These are phyloP conservation scores for Starmera dryadoides DNA, from an alignment of 805 yeast genomes.

Conservation along the genomic window DNA sequence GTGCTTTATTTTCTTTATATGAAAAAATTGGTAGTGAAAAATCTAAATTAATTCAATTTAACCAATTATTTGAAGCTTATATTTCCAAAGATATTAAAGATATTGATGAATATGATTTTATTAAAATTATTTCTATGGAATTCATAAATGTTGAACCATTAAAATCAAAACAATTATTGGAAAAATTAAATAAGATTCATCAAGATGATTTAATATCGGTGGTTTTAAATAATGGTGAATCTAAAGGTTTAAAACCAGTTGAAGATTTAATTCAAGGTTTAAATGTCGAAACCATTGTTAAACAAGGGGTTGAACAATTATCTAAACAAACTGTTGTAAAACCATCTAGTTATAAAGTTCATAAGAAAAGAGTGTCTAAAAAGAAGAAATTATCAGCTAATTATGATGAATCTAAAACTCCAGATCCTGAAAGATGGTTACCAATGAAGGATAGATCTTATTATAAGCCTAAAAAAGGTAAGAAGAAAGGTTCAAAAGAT, in stretches of 20 bases:
- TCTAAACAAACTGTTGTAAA: conserved; percentile 7
- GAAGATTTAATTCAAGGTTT: conserved; percentile 22
- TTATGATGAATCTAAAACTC: conserved; percentile 30
- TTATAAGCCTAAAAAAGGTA: conserved; percentile 70
- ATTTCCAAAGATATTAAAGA: conserved; percentile 5
- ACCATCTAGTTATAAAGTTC: conserved; percentile 7
- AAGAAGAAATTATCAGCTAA: conserved; percentile 29
- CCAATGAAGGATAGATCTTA: conserved; percentile 81
- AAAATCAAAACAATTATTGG: conserved; percentile 6
- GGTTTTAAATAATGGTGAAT: conserved; percentile 20
- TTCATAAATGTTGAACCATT: conserved; percentile 18
- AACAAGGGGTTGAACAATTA: conserved; percentile 10
- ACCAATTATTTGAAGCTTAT: conserved; percentile 20
- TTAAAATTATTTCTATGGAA: conserved; percentile 28
- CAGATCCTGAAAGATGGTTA: conserved; percentile 84
- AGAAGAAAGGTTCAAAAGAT: conserved; percentile 28
- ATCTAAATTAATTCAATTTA: conserved; percentile 25
- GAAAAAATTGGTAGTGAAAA: conserved; percentile 34
- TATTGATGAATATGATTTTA: conserved; percentile 20
- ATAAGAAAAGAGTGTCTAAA: conserved; percentile 25
- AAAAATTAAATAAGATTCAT: conserved; percentile 21
- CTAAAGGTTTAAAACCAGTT: conserved; percentile 13
- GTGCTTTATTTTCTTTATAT: conserved; percentile 41
- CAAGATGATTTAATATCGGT: conserved; percentile 19
- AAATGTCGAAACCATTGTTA: conserved; percentile 24